Conservation (phyloP, 2,329 filamentous ascomycete species). For the Helotiales sp. region DNA sequence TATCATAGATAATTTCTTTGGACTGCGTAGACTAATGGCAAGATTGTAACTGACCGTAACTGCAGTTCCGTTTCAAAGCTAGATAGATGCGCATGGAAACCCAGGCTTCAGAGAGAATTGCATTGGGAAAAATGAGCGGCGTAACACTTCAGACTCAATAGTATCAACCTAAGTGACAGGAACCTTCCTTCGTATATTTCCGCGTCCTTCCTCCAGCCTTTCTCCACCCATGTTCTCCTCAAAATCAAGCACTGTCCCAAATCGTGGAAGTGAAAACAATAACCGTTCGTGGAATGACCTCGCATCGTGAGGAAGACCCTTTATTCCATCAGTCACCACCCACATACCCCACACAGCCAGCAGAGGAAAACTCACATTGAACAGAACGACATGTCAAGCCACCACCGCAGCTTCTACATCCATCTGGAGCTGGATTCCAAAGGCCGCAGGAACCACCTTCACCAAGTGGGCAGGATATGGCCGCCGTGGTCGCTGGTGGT, state of each 20-base stretch:
- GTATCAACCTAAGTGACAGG: too few species aligned
- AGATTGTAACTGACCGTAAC: too few species aligned
- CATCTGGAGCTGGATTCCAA: neutral
- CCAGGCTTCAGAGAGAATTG: too few species aligned
- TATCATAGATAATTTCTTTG: too few species aligned
- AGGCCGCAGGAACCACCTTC: neutral
- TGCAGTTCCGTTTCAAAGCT: too few species aligned
- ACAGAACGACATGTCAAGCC: neutral
- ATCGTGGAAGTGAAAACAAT: neutral
- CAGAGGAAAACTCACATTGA: neutral
- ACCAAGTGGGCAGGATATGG: neutral
- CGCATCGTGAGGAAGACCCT: neutral
- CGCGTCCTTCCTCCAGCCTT: too few species aligned
- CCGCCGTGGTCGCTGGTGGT: neutral
- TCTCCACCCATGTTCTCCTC: too few species aligned
- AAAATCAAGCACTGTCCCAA: neutral
- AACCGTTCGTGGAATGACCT: neutral
- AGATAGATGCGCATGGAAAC: too few species aligned
- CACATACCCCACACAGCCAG: neutral
- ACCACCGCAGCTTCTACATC: neutral
- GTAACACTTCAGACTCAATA: too few species aligned
- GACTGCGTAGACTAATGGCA: too few species aligned
- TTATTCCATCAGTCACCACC: neutral
- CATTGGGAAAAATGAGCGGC: too few species aligned
- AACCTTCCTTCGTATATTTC: too few species aligned